These are phyloP conservation scores for Neofusicoccum laricinum DNA, from an alignment of 2,329 filamentous ascomycete species.

Conservation along the genomic window DNA sequence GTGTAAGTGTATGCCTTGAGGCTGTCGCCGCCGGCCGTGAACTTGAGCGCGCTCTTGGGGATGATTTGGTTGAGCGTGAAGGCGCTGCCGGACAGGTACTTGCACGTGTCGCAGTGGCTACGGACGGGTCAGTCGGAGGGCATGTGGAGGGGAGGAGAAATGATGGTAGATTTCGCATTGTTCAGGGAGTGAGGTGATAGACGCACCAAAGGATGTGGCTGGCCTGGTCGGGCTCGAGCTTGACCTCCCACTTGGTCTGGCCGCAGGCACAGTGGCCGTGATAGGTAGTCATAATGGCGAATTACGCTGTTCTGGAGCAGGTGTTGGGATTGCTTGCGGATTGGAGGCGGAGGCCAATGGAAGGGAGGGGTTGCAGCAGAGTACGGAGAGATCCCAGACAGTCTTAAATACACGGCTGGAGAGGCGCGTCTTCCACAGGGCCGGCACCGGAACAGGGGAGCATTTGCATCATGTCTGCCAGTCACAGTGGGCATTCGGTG, in stretches of 20 bases:
- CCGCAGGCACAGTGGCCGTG: constrained; percentile 56
- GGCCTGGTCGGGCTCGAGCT: constrained; percentile 45
- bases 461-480: background rate
- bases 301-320: constrained; percentile 5
- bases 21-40: constrained; percentile 49
- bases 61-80: constrained; percentile 57
- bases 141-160: background rate
- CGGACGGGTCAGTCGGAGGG: background rate
- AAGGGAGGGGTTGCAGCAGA: background rate
- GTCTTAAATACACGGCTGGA: background rate
- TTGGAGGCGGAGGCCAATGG: background rate
- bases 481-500: background rate
- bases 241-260: constrained; percentile 51
- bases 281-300: constrained; percentile 42
- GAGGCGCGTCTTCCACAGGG: background rate
- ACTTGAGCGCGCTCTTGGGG: constrained; percentile 47
- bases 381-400: background rate
- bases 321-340: background rate
- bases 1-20: constrained; percentile 55
- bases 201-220: constrained; percentile 47
- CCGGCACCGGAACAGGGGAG: background rate
- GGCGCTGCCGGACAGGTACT: constrained; percentile 48
- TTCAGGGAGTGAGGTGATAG: no score
- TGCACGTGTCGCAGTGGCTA: constrained; percentile 59
- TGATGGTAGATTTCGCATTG: background rate